phyloP scores from a whole-genome alignment of 805 yeast species.

The Nakazawaea siamensis region DNA sequence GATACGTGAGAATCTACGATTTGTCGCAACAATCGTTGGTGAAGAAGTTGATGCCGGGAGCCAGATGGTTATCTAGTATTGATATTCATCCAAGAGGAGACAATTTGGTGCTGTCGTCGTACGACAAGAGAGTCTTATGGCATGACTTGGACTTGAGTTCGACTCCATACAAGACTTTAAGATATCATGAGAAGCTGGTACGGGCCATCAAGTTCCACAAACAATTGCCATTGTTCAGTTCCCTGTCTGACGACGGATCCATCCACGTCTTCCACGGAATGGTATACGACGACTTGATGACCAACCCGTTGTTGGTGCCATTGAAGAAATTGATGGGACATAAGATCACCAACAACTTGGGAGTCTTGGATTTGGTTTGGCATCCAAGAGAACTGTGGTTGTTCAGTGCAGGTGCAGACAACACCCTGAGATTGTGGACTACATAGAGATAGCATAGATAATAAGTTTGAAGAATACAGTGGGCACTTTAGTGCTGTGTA shows the following conservation, averaged over 20 bases:
- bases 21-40: conserved; percentile 76
- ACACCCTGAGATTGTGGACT: conserved; percentile 94
- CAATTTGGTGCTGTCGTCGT: conserved; percentile 85
- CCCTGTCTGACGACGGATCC: conserved; percentile 91
- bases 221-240: conserved; percentile 82
- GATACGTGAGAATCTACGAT: conserved; percentile 87
- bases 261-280: conserved; percentile 95
- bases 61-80: conserved; percentile 84
- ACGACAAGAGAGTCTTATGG: conserved; percentile 94
- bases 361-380: conserved; percentile 86
- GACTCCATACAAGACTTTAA: conserved; percentile 90
- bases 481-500: too few relatives aligned
- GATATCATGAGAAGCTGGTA: conserved; percentile 94
- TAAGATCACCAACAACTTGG: conserved; percentile 67
- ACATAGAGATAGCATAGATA: conserved; percentile 25
- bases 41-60: conserved; percentile 89
- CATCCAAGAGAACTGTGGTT: conserved; percentile 99
- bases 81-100: conserved; percentile 91
- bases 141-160: conserved; percentile 85
- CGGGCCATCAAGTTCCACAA: conserved; percentile 84
- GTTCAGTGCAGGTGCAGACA: conserved; percentile 95
- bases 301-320: conserved; percentile 93
- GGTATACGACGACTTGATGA: conserved; percentile 91
- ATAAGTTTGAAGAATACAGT: not conserved
- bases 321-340: conserved; percentile 92